Percentiles rank a stretch among this genome's conserved stretches.
Evolutionary conservation across 345 rosid genomes (phyloP).

Genomic region (Citrus medica): DNA sequence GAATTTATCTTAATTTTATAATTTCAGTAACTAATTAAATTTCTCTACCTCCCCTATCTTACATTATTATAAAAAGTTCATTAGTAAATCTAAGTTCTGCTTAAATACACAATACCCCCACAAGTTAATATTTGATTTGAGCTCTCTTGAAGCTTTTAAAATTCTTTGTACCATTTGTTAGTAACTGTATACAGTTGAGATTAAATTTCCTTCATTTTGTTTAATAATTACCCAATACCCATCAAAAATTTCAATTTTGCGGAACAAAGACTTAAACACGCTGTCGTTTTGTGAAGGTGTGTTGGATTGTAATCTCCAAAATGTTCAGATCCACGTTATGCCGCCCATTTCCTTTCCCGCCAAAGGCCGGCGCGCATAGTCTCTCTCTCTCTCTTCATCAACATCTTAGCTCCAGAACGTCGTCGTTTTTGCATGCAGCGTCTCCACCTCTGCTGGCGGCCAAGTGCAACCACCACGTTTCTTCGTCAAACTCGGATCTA

Average conservation of each 20-base stretch:
- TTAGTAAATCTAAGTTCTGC: too few species aligned
- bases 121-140: neutral
- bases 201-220: too few species aligned
- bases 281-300: neutral
- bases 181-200: neutral
- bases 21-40: too few species aligned
- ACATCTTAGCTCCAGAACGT: neutral
- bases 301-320: neutral
- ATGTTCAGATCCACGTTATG: neutral
- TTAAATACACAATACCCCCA: too few species aligned
- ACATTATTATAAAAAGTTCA: too few species aligned
- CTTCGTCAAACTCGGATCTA: neutral
- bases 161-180: neutral
- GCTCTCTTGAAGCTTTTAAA: neutral
- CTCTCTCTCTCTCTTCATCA: neutral
- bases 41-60: too few species aligned
- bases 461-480: neutral
- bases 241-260: neutral
- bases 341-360: slow-evolving; percentile 12
- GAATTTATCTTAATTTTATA: too few species aligned
- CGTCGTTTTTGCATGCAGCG: neutral
- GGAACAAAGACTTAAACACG: neutral
- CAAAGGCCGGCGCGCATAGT: neutral
- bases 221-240: too few species aligned
- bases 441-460: neutral